Evolutionary conservation across 2,329 filamentous ascomycete genomes (phyloP), one percentile per base, ranked within the genome.

Genomic region (Paracoccidioides brasiliensis): DNA sequence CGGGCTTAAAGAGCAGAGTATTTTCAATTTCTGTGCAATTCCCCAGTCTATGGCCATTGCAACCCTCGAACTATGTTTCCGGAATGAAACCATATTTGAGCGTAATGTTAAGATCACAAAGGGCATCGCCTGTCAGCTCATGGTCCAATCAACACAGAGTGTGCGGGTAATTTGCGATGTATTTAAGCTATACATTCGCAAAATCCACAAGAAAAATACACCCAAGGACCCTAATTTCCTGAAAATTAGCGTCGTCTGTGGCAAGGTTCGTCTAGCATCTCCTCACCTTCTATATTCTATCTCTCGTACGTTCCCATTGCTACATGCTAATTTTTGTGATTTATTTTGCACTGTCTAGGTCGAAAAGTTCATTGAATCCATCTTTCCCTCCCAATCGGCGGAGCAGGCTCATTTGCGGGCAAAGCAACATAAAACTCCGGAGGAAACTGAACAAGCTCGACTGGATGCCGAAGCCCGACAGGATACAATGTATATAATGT

Each of bases 1-100:
- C 4, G 93, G 88, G 49, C 82, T 98, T 60, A 85, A 85, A 62
- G 93, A 98, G 68, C 93, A 98, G 75, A 95, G 89, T 68, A 89
- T 95, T 32, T 98, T 98, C 82, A 98, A 98, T 79, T 98, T 98
- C 71, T 90, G 90, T 50, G 91, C 91, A 56, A 98, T 98, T 60
- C 93, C 93, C 2, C 93, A 98, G 72, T 78, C 84, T 61, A 98
- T 98, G 93, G 93, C 91, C 54, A 96, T 98, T 69, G 91, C 93
- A 7, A 97, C 91, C 0, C 75, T 97, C 44, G 90, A 96, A 63
- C 76, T 89, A 15, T 86, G 91, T 64, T 98, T 97, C 81, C 85
- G 87, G 65, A 98, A 98, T 72, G 86, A 88, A 28, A 79, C 78
- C 58, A 83, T 98, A 56, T 94, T 95, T 68, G 74, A 91, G 68